Base-by-base conservation (phyloP, 2,329 filamentous ascomycete genomes). In the Plectosphaerella sp. region DNA sequence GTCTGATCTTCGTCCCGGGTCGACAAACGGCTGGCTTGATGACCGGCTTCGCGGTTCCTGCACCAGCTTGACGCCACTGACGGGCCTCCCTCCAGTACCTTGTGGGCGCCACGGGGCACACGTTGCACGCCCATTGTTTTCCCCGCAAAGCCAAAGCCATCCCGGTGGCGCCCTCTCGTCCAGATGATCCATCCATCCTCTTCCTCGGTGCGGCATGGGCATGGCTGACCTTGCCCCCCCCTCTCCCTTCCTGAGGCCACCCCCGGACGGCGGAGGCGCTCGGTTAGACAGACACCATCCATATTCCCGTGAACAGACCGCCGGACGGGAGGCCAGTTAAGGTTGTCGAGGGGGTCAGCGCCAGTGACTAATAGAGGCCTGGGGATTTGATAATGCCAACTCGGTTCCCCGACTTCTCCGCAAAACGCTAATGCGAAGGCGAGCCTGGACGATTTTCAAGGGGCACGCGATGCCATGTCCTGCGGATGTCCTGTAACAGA, bases 361-460 rank as follows among this genome's bases (percentile, higher is more conserved):
- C 47, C 47, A 48, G 36, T 48, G 47, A 48, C 47, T 48, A 48
- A 48, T 48, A 48, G 47, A 48, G 47, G 36, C 36, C 20, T 24
- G 14, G 15, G 35, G 24, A 48, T 48, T 48, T 41, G 47, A 39
- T 39, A 48, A 48, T 39, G 47, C 47, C 47, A 48, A 48, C 47
- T 25, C 3, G 16, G 3, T n/a, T 48, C 47, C 24, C 47, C 47
- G 39, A 15, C 28, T 48, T 48, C 47, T 48, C 47, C 47, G 47
- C 47, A 48, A 41, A 41, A 24, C 28, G 33, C 47, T 41, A 48
- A 43, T 20, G 41, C 41, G 41, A 20, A 18, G n/a, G 28, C 11
- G 28, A 33, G 28, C 28, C 28, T 33, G 28, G 28, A 33, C 28
- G 28, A 9, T 33, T 9, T 9, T 12, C 28, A 12, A 33, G 28